Evolutionary conservation across 352 stramenopile genomes (phyloP).

Genomic region (Phytophthora litchii): DNA sequence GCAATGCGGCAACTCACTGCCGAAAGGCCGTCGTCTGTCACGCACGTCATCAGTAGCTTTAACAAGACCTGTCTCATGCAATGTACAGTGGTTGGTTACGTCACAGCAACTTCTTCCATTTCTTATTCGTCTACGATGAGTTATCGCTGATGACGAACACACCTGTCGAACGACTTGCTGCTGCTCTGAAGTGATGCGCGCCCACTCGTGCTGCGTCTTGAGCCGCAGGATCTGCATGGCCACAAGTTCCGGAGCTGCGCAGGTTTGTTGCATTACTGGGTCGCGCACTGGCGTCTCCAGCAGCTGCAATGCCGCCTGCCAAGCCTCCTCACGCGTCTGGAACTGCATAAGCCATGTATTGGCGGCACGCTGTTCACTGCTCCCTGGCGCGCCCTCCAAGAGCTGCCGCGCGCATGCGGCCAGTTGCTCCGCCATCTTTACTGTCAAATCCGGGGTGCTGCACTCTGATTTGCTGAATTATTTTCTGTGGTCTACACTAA

Average conservation of each 20-base stretch:
- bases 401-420: slow-evolving; percentile 62
- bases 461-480: slow-evolving; percentile 10
- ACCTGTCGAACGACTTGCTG: slow-evolving; percentile 55
- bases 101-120: slow-evolving; percentile 15
- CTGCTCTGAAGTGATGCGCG: slow-evolving; percentile 36
- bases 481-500: too few species aligned
- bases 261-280: slow-evolving; percentile 17
- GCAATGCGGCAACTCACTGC: slow-evolving; percentile 48
- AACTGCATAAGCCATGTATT: slow-evolving; percentile 77
- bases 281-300: slow-evolving; percentile 42
- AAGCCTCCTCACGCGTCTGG: slow-evolving; percentile 61
- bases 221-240: slow-evolving; percentile 74
- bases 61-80: slow-evolving; percentile 46
- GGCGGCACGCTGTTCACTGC: slow-evolving; percentile 54
- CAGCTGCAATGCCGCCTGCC: slow-evolving; percentile 60
- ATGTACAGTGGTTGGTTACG: background rate
- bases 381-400: slow-evolving; percentile 66
- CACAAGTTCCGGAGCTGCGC: slow-evolving; percentile 53
- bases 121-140: slow-evolving; percentile 2
- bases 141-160: slow-evolving; percentile 6
- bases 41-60: slow-evolving; percentile 46
- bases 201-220: slow-evolving; percentile 68
- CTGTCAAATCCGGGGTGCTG: background rate
- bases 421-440: slow-evolving; percentile 58
- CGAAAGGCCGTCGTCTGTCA: slow-evolving; percentile 19